Evolutionary conservation across 495 filamentous ascomycete species (phyloP), one percentile per base, ranked within the genome.

Genomic region (Penicillium riverlandense): DNA sequence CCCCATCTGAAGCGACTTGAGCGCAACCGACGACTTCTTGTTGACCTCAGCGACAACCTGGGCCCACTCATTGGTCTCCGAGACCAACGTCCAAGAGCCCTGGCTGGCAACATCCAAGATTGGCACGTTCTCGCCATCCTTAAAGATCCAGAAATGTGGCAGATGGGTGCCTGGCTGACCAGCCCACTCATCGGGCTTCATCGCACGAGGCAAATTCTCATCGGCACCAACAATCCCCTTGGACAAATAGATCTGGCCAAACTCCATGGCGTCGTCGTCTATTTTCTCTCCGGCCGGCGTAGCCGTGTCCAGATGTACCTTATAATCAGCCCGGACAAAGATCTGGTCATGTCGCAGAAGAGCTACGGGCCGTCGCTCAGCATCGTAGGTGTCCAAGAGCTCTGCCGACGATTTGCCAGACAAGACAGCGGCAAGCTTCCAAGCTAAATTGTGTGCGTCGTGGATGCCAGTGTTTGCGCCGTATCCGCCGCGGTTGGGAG

Each of bases 321-420:
- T 62, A 14, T 57, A 62, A 28, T 62, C 59, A 6, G 51, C 45
- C 11, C 59, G 50, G 3, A 48, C 49, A 39, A 62, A 62, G 41
- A 57, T 59, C 37, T 62, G 55, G 37, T 59, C 59, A 43, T 62
- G 55, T 11, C 59, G 50, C 11, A 55, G 38, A 11, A 58, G 27
- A 27, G 54, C 74, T 6, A 76, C 66, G 1, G 74, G 74, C 35
- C 74, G 67, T 6, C 78, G 61, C 50, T 82, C 77, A 2, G 43
- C 43, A 41, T 62, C 66, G 51, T 74, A 81, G 0, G 72, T 70
- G 9, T 73, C 58, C 7, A 82, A 60, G 7, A 82, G 44, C 2
- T 41, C 45, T 2, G 61, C 50, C 1, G 43, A 43, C 1, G 72
- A 68, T 10, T 53, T 41, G 1, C 69, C 71, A 29, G 63, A 64